Percentiles rank a stretch among this genome's conserved stretches.
phyloP scores from a whole-genome alignment of 2,329 filamentous ascomycete species.

The Aspergillus versicolor region DNA sequence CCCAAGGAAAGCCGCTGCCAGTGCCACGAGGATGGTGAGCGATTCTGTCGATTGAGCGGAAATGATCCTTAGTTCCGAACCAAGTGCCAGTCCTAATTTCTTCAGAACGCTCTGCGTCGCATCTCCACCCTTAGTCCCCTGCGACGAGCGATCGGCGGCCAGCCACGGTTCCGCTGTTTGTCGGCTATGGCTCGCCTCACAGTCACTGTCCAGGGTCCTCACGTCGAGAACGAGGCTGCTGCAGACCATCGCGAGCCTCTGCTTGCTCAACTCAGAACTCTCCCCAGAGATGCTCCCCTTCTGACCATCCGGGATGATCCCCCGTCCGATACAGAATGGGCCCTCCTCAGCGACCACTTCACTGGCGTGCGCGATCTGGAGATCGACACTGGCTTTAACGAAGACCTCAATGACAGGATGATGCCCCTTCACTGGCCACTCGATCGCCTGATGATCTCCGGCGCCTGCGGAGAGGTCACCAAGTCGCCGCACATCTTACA shows the following conservation, averaged over 20 bases:
- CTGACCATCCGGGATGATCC: slow-evolving; percentile 22
- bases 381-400: slow-evolving; percentile 21
- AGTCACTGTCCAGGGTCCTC: slow-evolving; percentile 16
- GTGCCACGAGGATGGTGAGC: too few species aligned
- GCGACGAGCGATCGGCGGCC: too few species aligned
- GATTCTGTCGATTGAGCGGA: too few species aligned
- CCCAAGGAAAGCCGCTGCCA: too few species aligned
- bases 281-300: slow-evolving; percentile 14
- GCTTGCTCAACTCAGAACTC: slow-evolving; percentile 17
- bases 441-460: slow-evolving; percentile 15
- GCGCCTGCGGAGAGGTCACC: slow-evolving; percentile 17
- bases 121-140: too few species aligned
- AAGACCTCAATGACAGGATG: slow-evolving; percentile 23
- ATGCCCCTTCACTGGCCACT: slow-evolving; percentile 28
- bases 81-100: too few species aligned
- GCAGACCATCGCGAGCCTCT: slow-evolving; percentile 9
- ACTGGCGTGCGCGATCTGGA: slow-evolving; percentile 18
- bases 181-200: not conserved
- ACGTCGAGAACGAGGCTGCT: not conserved
- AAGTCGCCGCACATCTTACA: slow-evolving; percentile 20
- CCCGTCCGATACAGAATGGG: slow-evolving; percentile 25
- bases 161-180: too few species aligned
- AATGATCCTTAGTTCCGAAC: too few species aligned
- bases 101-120: too few species aligned
- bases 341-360: slow-evolving; percentile 25